Conservation (phyloP, 129 eudicot species). For the Helichrysum umbraculigerum region DNA sequence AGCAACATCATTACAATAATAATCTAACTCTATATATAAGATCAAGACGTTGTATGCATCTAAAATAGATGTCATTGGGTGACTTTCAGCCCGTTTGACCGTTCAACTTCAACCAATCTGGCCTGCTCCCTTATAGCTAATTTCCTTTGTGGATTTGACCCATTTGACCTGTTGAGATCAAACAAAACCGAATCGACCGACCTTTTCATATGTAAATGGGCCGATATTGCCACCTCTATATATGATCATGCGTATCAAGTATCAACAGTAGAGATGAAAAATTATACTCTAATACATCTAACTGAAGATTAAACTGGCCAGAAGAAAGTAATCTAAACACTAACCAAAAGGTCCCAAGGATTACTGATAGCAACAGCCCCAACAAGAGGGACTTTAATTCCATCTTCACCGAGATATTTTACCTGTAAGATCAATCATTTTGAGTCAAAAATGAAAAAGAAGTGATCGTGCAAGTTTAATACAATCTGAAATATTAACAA, state of each 20-base stretch:
- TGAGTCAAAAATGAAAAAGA: neutral
- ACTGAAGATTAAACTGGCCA: neutral
- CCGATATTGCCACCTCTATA: neutral
- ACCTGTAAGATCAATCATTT: slow-evolving; percentile 50
- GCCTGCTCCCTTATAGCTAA: neutral
- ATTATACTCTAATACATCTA: neutral
- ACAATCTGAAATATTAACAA: no score
- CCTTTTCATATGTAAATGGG: neutral
- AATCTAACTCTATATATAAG: neutral
- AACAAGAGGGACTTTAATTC: slow-evolving; percentile 58
- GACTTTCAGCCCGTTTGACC: neutral
- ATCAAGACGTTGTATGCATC: neutral
- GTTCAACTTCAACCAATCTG: neutral
- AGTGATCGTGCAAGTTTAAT: no score
- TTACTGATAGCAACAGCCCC: slow-evolving; percentile 94
- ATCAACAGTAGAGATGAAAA: neutral
- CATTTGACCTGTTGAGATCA: neutral
- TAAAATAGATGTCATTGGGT: neutral
- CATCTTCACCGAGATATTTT: slow-evolving; percentile 93
- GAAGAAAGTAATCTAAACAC: slow-evolving; percentile 33
- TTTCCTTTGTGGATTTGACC: neutral
- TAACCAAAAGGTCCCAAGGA: slow-evolving; percentile 98
- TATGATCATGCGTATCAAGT: neutral
- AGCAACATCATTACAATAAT: neutral
- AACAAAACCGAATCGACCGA: neutral